Evolutionary conservation across 2,329 filamentous ascomycete species (phyloP).

Genomic region (Fusarium tricinctum): DNA sequence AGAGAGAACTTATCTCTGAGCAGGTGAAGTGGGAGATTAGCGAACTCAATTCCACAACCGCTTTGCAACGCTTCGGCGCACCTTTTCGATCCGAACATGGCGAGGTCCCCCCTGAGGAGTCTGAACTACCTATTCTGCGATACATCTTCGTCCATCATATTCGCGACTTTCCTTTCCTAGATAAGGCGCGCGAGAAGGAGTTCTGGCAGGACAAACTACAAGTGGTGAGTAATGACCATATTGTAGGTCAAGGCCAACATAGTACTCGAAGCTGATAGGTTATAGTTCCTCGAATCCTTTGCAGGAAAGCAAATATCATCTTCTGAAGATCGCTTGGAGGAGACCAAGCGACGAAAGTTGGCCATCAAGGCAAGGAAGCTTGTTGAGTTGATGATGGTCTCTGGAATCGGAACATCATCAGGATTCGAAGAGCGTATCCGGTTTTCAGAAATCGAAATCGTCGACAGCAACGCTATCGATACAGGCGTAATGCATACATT

Average conservation of each 20-base stretch:
- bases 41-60: slow-evolving; percentile 94
- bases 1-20: slow-evolving; percentile 91
- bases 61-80: slow-evolving; percentile 93
- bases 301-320: slow-evolving; percentile 97
- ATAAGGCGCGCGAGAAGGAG: slow-evolving; percentile 97
- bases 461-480: slow-evolving; percentile 93
- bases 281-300: slow-evolving; percentile 94
- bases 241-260: background rate
- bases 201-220: slow-evolving; percentile 99
- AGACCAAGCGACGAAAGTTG: slow-evolving; percentile 94
- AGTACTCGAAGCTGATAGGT: slow-evolving; percentile 17
- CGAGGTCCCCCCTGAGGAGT: slow-evolving; percentile 93
- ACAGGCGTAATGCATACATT: slow-evolving; percentile 88
- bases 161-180: slow-evolving; percentile 96
- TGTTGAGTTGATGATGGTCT: slow-evolving; percentile 99
- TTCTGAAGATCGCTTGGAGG: slow-evolving; percentile 94
- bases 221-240: slow-evolving; percentile 71
- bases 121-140: slow-evolving; percentile 90
- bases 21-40: slow-evolving; percentile 92
- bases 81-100: slow-evolving; percentile 94
- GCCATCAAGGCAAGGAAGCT: slow-evolving; percentile 94
- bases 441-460: slow-evolving; percentile 96
- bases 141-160: slow-evolving; percentile 99
- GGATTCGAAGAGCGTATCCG: slow-evolving; percentile 98
- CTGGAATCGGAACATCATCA: slow-evolving; percentile 92